These are phyloP conservation scores for Marchantia paleacea DNA, from an alignment of 225 moss, liverwort and hornwort species.

Conservation along the genomic window DNA sequence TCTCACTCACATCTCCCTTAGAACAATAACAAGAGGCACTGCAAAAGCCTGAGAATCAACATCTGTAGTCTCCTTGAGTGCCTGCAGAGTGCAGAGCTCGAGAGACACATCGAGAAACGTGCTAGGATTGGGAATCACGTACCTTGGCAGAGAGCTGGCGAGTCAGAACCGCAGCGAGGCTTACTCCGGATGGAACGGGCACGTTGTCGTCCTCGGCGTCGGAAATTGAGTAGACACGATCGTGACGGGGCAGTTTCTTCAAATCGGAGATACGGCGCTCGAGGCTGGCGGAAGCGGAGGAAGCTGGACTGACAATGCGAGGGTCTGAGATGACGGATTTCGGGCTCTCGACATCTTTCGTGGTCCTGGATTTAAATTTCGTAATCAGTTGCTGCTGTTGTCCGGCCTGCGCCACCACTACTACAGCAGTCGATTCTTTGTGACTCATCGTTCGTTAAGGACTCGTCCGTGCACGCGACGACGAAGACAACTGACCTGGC, in stretches of 20 bases:
- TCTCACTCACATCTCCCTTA: too few species aligned
- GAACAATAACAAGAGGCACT: too few species aligned
- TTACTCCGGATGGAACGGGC: slow-evolving; percentile 11
- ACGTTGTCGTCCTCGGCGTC: slow-evolving; percentile 43
- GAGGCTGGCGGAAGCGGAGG: slow-evolving; percentile 48
- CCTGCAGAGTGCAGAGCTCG: background rate
- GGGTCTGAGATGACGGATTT: slow-evolving; percentile 51
- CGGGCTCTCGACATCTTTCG: slow-evolving; percentile 43
- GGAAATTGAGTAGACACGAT: slow-evolving; percentile 49
- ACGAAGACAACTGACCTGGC: background rate
- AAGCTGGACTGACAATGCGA: slow-evolving; percentile 48
- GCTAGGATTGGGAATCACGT: background rate
- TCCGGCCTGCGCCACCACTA: slow-evolving; percentile 16
- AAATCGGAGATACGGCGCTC: slow-evolving; percentile 46
- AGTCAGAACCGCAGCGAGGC: slow-evolving; percentile 25
- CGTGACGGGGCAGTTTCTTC: slow-evolving; percentile 44
- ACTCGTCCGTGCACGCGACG: background rate
- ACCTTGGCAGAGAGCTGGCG: slow-evolving; percentile 45
- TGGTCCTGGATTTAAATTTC: slow-evolving; percentile 37
- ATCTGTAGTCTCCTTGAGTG: too few species aligned
- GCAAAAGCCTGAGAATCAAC: too few species aligned
- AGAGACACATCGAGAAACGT: background rate
- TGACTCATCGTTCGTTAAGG: slow-evolving; percentile 36
- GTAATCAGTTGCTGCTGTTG: slow-evolving; percentile 19
- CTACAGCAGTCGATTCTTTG: slow-evolving; percentile 24